Evolutionary conservation across 2,329 filamentous ascomycete genomes (phyloP).

Genomic region (Cladophialophora exuberans): DNA sequence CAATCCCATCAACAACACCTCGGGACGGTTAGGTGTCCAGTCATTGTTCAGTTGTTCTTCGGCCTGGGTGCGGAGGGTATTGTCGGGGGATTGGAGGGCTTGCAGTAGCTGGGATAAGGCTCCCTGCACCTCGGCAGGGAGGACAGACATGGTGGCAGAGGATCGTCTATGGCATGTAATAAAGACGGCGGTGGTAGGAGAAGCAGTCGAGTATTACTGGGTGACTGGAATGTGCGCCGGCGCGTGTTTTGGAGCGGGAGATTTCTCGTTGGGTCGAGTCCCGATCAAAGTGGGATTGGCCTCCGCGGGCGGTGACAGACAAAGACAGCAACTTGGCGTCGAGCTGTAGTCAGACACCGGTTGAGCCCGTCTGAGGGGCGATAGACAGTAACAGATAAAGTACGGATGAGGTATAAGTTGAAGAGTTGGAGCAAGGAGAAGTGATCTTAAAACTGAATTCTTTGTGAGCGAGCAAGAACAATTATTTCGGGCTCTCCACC

Average conservation of each 20-base stretch:
- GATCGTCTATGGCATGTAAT: constrained; percentile 17
- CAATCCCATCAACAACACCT: constrained; percentile 89
- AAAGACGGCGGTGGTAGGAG: background rate
- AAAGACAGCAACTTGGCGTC: background rate
- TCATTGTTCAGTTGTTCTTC: constrained; percentile 89
- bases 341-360: background rate
- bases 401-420: background rate
- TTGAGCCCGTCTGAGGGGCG: background rate
- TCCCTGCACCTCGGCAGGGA: constrained; percentile 79
- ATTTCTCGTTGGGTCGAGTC: background rate
- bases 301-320: background rate
- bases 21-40: constrained; percentile 81
- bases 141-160: constrained; percentile 71
- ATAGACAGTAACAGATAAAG: background rate
- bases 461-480: too few relatives aligned
- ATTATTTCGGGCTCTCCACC: too few relatives aligned
- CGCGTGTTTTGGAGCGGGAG: constrained; percentile 6
- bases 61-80: constrained; percentile 78
- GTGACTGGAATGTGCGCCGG: constrained; percentile 10
- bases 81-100: constrained; percentile 88
- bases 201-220: background rate
- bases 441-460: too few relatives aligned
- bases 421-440: background rate
- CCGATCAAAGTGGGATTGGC: background rate
- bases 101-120: constrained; percentile 85